Conservation (phyloP, 1,139 yeast genomes). For the Candida labiduridarum region DNA sequence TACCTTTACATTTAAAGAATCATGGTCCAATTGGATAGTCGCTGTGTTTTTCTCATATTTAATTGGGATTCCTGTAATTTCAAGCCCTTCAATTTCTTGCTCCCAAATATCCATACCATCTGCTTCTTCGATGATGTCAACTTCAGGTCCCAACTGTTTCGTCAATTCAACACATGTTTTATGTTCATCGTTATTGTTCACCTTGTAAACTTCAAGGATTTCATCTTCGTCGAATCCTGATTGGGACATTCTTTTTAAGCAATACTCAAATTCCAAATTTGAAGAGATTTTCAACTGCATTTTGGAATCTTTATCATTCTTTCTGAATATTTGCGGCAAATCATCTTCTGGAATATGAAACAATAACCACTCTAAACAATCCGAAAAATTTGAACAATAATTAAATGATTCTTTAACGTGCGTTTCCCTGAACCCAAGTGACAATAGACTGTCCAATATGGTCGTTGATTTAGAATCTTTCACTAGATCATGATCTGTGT, state of each 20-base stretch:
- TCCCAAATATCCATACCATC: conserved; percentile 57
- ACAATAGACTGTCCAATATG: conserved; percentile 24
- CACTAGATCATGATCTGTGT: conserved; percentile 19
- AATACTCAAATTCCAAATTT: conserved; percentile 38
- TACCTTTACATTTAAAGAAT: conserved; percentile 41
- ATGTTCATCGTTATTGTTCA: conserved; percentile 47
- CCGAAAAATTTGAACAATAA: conserved; percentile 56
- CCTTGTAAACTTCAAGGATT: conserved; percentile 50
- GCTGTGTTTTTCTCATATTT: conserved; percentile 23
- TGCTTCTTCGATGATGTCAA: conserved; percentile 5
- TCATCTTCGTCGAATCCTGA: conserved; percentile 75
- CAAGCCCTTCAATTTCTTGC: conserved; percentile 75
- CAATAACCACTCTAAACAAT: conserved; percentile 77
- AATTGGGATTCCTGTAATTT: conserved; percentile 46
- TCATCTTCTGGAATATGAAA: conserved; percentile 95
- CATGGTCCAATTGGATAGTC: conserved; percentile 33
- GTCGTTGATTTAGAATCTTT: background rate
- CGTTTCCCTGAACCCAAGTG: conserved; percentile 66
- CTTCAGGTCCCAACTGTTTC: conserved; percentile 30
- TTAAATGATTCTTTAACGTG: conserved; percentile 75
- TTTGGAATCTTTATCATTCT: conserved; percentile 47
- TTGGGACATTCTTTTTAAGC: conserved; percentile 55
- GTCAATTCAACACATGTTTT: conserved; percentile 57
- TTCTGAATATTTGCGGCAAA: conserved; percentile 60
- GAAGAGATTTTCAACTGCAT: conserved; percentile 53